Conservation (phyloP, 345 rosid species). For the Syzygium oleosum region DNA sequence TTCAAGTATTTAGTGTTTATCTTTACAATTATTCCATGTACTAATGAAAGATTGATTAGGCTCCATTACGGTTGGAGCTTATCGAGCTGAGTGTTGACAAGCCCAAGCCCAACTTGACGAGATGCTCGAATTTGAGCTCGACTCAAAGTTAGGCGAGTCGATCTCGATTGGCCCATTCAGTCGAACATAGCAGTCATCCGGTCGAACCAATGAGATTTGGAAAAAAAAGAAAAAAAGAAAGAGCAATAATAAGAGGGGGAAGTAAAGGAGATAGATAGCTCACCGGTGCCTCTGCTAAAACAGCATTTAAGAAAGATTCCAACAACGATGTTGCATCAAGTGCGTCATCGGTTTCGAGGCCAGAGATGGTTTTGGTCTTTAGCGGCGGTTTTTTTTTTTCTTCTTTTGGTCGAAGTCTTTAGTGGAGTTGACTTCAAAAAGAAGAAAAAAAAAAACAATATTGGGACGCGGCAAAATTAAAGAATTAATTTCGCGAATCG, state of each 20-base stretch:
- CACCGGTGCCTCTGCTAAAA: not conserved
- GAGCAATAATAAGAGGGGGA: not conserved
- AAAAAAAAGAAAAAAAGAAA: not conserved
- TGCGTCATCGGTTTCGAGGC: not conserved
- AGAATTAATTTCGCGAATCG: not conserved
- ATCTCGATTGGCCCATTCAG: not conserved
- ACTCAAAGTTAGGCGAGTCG: not conserved
- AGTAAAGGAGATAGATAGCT: not conserved
- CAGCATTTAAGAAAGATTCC: not conserved
- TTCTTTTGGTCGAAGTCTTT: no score
- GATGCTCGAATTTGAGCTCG: not conserved
- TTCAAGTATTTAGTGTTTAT: not conserved
- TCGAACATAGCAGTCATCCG: not conserved
- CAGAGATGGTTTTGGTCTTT: not conserved
- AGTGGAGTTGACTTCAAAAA: not conserved
- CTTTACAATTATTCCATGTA: no score
- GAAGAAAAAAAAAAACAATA: not conserved
- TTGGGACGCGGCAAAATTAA: not conserved
- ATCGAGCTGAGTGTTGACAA: not conserved
- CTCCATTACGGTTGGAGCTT: not conserved
- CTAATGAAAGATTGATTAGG: not conserved
- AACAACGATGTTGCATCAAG: not conserved
- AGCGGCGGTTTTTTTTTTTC: not conserved
- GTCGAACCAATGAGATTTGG: not conserved
- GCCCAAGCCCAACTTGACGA: not conserved